Evolutionary conservation across 2,329 filamentous ascomycete genomes (phyloP).

Genomic region (Hypoxylon sp.): DNA sequence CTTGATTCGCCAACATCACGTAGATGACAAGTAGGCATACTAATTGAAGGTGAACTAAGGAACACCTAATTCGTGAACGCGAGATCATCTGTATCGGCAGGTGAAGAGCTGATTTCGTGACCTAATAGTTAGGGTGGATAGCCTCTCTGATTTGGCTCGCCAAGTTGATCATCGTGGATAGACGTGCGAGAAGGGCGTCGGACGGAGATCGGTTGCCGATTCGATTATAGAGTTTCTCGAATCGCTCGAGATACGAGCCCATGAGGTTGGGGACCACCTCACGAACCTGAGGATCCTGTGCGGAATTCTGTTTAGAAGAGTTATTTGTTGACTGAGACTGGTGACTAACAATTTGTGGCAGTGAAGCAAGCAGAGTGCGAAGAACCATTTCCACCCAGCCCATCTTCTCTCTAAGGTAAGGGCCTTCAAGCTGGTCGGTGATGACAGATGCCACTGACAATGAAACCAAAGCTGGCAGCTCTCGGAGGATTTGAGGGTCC

Average conservation of each 20-base stretch:
- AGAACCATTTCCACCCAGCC: slow-evolving; percentile 74
- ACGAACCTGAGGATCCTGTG: slow-evolving; percentile 68
- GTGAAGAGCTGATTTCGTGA: not conserved
- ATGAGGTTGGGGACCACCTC: slow-evolving; percentile 72
- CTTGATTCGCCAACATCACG: not conserved
- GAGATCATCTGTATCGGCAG: not conserved
- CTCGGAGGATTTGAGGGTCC: slow-evolving; percentile 67
- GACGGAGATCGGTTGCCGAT: slow-evolving; percentile 64
- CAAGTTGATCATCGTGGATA: slow-evolving; percentile 61
- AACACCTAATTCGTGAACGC: not conserved
- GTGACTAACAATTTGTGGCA: slow-evolving; percentile 66
- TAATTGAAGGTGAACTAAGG: slow-evolving; percentile 6
- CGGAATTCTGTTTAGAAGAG: slow-evolving; percentile 50
- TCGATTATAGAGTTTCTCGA: slow-evolving; percentile 68
- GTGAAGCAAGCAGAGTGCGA: slow-evolving; percentile 65
- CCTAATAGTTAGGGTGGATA: slow-evolving; percentile 47
- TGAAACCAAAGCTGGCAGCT: slow-evolving; percentile 72
- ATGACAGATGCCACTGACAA: slow-evolving; percentile 76
- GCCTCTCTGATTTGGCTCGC: slow-evolving; percentile 49
- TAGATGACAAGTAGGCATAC: slow-evolving; percentile 17
- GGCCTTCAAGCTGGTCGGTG: slow-evolving; percentile 69
- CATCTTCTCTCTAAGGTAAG: slow-evolving; percentile 69
- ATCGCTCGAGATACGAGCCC: slow-evolving; percentile 65
- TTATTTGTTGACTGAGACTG: slow-evolving; percentile 23
- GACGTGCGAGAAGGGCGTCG: slow-evolving; percentile 64